These are phyloP conservation scores for Pisolithus microcarpus DNA, from an alignment of 768 basidiomycete species.

Conservation along the genomic window DNA sequence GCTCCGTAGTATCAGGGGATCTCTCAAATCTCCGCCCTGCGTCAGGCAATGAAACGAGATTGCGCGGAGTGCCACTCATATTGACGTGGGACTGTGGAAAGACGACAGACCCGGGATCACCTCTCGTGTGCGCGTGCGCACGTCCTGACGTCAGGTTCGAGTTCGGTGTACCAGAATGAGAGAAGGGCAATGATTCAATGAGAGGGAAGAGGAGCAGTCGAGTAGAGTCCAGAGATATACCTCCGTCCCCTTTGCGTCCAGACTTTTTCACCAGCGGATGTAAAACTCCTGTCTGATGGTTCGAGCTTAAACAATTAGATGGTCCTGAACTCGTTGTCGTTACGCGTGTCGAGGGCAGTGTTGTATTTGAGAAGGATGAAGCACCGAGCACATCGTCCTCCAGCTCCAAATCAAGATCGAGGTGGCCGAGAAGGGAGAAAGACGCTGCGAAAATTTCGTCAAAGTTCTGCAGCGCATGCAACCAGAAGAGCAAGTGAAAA, in stretches of 20 bases:
- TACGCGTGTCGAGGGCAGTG: constrained; percentile 1
- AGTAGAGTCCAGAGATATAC: constrained; percentile 39
- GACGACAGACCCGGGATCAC: no score
- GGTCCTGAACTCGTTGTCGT: constrained; percentile 1
- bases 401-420: constrained; percentile 67
- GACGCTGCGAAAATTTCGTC: constrained; percentile 32
- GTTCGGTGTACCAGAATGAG: constrained; percentile 10
- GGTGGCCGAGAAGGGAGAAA: constrained; percentile 71
- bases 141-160: constrained; percentile 12
- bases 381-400: constrained; percentile 44
- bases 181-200: constrained; percentile 14
- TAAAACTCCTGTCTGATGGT: not conserved
- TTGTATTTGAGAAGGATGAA: constrained; percentile 15
- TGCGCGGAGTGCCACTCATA: constrained; percentile 38
- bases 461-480: no score
- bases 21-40: constrained; percentile 13
- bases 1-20: constrained; percentile 24
- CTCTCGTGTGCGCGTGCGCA: constrained; percentile 2
- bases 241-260: no score
- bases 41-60: constrained; percentile 23
- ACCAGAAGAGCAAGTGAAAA: no score
- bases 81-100: constrained; percentile 25
- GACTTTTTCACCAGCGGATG: constrained; percentile 9
- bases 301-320: constrained; percentile 2
- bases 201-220: constrained; percentile 61